A percentile compares a stretch with the other conserved stretches of the same genome.
Conservation (phyloP, 1,139 yeast species). For the Lodderomyces metapsilosis region DNA sequence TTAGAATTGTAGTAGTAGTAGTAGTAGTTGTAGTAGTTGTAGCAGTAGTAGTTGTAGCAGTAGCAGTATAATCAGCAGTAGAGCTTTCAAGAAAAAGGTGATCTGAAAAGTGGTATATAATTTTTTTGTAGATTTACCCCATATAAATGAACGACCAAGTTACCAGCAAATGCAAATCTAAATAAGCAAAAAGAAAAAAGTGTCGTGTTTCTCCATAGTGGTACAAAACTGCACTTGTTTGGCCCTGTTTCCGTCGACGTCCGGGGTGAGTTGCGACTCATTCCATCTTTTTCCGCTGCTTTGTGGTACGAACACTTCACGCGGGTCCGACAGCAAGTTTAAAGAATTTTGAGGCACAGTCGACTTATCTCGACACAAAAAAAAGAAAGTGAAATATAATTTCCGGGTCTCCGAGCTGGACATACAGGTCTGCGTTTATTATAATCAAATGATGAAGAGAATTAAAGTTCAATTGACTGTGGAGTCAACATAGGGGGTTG, state of each 20-base stretch:
- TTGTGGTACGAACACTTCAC: neutral
- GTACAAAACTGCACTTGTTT: neutral
- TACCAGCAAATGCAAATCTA: too few species aligned
- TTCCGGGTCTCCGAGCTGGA: slow-evolving; percentile 2
- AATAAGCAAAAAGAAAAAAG: neutral
- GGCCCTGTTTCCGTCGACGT: neutral
- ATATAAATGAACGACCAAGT: too few species aligned
- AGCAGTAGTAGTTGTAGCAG: neutral
- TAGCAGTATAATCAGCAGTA: neutral
- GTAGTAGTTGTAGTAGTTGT: too few species aligned
- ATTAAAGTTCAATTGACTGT: too few species aligned
- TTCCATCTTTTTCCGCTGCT: neutral
- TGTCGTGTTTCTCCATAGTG: neutral
- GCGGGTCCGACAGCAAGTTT: neutral
- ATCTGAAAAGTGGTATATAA: too few species aligned
- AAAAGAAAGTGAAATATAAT: neutral
- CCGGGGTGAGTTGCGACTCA: neutral
- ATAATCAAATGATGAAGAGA: too few species aligned
- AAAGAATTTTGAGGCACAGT: neutral
- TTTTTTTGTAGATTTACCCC: neutral
- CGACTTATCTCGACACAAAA: too few species aligned
- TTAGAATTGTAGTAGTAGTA: too few species aligned
- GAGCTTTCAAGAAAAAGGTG: neutral
- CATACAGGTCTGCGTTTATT: too few species aligned
- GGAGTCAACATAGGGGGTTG: too few species aligned